Percentiles rank a stretch among this genome's conserved stretches.
Evolutionary conservation across 805 yeast genomes (phyloP).

Genomic region (Candida namnaoensis): DNA sequence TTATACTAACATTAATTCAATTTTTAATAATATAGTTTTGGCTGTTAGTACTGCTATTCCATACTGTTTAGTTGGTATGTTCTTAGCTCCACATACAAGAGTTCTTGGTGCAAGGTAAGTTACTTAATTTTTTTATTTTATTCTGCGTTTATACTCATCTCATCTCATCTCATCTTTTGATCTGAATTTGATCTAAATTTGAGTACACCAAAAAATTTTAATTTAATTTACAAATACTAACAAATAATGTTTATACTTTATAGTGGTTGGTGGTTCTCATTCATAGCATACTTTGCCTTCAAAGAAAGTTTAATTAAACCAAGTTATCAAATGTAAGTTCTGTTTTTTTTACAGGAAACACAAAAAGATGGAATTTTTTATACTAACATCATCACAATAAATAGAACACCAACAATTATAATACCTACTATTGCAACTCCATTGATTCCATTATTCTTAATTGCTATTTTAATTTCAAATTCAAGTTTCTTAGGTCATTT

Average conservation of each 20-base stretch:
- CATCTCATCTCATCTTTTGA: too few relatives aligned
- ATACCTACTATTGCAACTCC: conserved; percentile 60
- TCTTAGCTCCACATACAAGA: conserved; percentile 31
- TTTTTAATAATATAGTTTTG: conserved; percentile 22
- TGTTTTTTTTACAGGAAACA: not conserved
- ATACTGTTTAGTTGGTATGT: conserved; percentile 42
- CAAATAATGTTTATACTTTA: not conserved
- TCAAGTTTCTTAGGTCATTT: conserved; percentile 71
- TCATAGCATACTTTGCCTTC: conserved; percentile 53
- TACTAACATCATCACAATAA: not conserved
- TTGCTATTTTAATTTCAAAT: conserved; percentile 49
- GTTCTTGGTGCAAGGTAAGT: conserved; percentile 48
- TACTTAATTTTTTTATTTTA: not conserved
- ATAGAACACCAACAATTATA: conserved; percentile 23
- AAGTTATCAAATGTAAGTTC: conserved; percentile 21
- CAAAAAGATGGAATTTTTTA: too few relatives aligned
- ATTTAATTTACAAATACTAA: not conserved
- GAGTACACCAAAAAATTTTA: too few relatives aligned
- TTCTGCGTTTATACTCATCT: not conserved
- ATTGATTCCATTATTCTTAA: conserved; percentile 36
- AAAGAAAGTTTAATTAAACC: conserved; percentile 33
- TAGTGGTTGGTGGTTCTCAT: conserved; percentile 67
- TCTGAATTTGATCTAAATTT: too few relatives aligned
- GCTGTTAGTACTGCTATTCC: conserved; percentile 64
- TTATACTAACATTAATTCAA: too few relatives aligned